Percentiles rank a stretch among this genome's conserved stretches.
Evolutionary conservation across 176 grass and related monocot genomes (phyloP).

Genomic region (Eleusine indica): DNA sequence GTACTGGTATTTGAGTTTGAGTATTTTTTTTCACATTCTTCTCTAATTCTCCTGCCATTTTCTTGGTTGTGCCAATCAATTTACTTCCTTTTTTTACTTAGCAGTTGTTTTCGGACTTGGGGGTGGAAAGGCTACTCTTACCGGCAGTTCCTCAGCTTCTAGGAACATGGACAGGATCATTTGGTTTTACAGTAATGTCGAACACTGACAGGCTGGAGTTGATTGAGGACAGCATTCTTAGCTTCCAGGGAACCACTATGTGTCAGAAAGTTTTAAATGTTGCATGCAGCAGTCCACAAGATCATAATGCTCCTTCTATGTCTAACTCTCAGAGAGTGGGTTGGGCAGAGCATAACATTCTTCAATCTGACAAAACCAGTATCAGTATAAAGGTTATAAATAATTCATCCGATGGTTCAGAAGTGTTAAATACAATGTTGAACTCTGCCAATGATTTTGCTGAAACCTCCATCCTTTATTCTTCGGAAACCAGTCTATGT

Average conservation of each 20-base stretch:
- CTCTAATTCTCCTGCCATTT: conserved; percentile 31
- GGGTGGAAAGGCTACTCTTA: conserved; percentile 68
- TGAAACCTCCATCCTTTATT: conserved; percentile 29
- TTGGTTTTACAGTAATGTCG: conserved; percentile 60
- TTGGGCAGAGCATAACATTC: conserved; percentile 10
- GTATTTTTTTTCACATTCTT: conserved; percentile 11
- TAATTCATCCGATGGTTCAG: background rate
- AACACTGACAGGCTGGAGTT: conserved; percentile 50
- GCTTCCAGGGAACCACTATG: conserved; percentile 69
- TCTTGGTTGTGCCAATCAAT: conserved; percentile 13
- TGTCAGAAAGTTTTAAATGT: conserved; percentile 58
- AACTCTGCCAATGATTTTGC: conserved; percentile 32
- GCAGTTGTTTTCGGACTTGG: conserved; percentile 57
- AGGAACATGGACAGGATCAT: conserved; percentile 61
- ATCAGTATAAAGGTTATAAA: background rate
- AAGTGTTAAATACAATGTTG: conserved; percentile 11
- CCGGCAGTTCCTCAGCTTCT: conserved; percentile 65
- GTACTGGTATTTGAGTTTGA: background rate
- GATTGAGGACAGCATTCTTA: conserved; percentile 47
- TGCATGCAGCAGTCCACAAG: conserved; percentile 4
- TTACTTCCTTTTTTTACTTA: conserved; percentile 38
- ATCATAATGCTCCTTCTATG: background rate
- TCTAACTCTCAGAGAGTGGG: conserved; percentile 22
- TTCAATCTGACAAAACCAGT: conserved; percentile 28
- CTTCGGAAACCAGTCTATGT: conserved; percentile 17